A percentile compares a stretch with the other conserved stretches of the same genome.
phyloP scores from a whole-genome alignment of 768 basidiomycete species.

The Tulasnella calospora region DNA sequence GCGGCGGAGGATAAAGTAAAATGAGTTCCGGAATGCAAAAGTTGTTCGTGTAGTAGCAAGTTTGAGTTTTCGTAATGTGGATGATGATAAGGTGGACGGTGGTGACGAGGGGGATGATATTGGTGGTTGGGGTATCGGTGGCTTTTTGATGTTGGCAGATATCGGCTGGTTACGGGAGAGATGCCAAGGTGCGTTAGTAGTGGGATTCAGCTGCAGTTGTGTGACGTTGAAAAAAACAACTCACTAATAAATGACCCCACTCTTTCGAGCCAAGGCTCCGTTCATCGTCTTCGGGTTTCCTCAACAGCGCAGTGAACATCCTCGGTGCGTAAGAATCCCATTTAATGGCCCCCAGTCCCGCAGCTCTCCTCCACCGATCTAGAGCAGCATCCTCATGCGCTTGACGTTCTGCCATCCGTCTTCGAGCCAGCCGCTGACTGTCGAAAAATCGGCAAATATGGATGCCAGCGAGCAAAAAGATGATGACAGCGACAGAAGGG shows the following conservation, averaged over 20 bases:
- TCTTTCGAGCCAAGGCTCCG: neutral
- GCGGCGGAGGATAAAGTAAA: neutral
- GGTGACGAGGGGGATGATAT: neutral
- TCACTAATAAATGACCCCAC: neutral
- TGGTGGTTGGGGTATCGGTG: neutral
- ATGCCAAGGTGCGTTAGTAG: neutral
- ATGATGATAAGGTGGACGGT: neutral
- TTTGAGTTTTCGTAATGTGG: neutral
- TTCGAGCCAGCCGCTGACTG: neutral
- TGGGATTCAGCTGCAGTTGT: neutral
- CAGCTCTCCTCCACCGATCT: neutral
- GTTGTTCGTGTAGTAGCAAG: neutral
- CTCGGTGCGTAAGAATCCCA: neutral
- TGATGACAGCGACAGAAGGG: constrained; percentile 1
- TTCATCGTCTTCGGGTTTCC: neutral
- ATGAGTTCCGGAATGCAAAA: neutral
- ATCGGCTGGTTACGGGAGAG: neutral
- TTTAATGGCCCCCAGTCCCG: neutral
- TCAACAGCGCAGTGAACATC: neutral
- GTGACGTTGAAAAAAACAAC: neutral
- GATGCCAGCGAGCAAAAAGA: neutral
- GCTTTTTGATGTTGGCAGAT: neutral
- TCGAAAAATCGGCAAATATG: constrained; percentile 6
- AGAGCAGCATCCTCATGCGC: neutral
- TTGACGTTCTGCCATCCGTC: neutral